Percentiles rank a stretch among this genome's conserved stretches.
Conservation (phyloP, 1,284 basidiomycete species). For the Malassezia dermatis region DNA sequence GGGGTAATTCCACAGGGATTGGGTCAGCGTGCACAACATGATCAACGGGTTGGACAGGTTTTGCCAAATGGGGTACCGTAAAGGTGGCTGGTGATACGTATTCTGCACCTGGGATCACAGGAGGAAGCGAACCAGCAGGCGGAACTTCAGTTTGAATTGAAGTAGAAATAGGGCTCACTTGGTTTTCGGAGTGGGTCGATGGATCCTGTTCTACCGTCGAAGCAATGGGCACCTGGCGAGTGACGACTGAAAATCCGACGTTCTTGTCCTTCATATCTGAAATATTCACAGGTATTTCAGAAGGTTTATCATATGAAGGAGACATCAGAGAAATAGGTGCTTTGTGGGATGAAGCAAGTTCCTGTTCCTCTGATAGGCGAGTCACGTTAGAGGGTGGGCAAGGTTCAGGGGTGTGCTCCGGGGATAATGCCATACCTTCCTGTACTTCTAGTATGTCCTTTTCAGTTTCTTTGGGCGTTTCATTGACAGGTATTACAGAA, state of each 20-base stretch:
- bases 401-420: too few relatives aligned
- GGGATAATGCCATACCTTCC: too few relatives aligned
- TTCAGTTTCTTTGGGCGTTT: too few relatives aligned
- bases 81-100: background rate
- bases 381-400: too few relatives aligned
- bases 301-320: background rate
- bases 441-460: too few relatives aligned
- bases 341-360: background rate
- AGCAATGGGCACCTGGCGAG: background rate
- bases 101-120: background rate
- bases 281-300: background rate
- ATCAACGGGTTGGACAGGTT: background rate
- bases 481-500: too few relatives aligned
- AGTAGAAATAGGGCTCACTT: background rate
- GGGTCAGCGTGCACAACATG: background rate
- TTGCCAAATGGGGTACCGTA: background rate
- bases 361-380: too few relatives aligned
- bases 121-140: background rate
- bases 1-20: background rate
- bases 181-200: background rate
- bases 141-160: background rate
- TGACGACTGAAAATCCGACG: background rate
- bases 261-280: background rate
- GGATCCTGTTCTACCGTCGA: background rate
- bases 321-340: background rate